Base-by-base conservation (phyloP, 2,329 filamentous ascomycete genomes). In the Fusarium albosuccineum region DNA sequence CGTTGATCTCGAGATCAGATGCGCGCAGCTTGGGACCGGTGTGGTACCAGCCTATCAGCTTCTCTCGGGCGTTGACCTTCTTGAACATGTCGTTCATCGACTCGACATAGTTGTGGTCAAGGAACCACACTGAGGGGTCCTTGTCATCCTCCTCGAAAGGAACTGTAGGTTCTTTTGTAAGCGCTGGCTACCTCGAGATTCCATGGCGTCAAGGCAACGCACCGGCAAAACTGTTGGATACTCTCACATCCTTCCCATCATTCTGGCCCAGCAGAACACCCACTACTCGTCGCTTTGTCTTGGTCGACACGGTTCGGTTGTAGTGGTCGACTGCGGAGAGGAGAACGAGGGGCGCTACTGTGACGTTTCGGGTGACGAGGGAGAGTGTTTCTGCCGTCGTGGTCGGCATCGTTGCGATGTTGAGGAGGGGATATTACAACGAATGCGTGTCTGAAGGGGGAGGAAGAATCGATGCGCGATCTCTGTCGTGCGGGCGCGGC, bases 21-120 rank as follows among this genome's bases (percentile, higher is more conserved):
- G 94, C 95, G 77, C 96, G 90, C 76, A 99, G 86, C 86, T 98
- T 99, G 39, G 96, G 96, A 41, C 96, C 96, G 17, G 96, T 97
- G 82, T 99, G 96, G 82, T 99, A 99, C 96, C 96, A 99, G 77
- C 96, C 96, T 86, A 99, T 97, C 79, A 99, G 87, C 89, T 98
- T 98, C 85, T 99, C 96, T 68, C 93, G 87, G 64, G 96, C 96
- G 84, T 99, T 99, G 86, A 99, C 94, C 84, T 98, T 98, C 86
- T 99, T 99, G 88, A 99, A 99, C 96, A 99, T 99, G 81, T 98
- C 96, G 83, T 96, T 97, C 96, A 99, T 99, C 73, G 91, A 93
- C 82, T 99, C 96, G 80, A 99, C 92, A 77, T 97, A 99, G 87
- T 98, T 98, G 87, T 99, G 96, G 80, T 99, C 96, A 70, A 99